Base-by-base conservation (phyloP, 306 rosid genomes). In the Malus asiatica region DNA sequence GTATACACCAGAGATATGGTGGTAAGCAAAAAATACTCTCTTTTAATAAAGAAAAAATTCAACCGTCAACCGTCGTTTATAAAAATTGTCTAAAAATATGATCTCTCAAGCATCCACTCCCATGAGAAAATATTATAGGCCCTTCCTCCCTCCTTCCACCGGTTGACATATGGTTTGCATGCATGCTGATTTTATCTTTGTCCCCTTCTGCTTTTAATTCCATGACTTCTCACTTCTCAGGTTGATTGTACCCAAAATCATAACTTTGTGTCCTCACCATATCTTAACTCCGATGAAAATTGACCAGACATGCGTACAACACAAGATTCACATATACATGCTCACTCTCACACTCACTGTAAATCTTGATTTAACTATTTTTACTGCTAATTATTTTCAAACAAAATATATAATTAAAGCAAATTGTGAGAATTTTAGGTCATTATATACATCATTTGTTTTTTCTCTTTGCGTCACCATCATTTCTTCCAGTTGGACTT, bases 231-330 rank as follows among this genome's bases (percentile, higher is more conserved):
- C 25, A 66, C 66, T 18, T 29, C 14, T 66, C 25, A 29, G 35
- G 59, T 11, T 53, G 70, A 73, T 45, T 76, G 83, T 70, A 65
- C 80, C 40, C 75, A 75, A 78, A 85, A 83, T 85, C 48, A 63
- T 70, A 76, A 58, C 69, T 11, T 53, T 20, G 80, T 51, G 82
- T 80, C 69, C 30, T 42, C 60, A 65, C 70, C 73, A 64, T 5
- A 48, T 48, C 55, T 22, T 76, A 61, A 65, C 44, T 45, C 59
- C 40, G 62, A 52, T 73, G 79, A 76, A 25, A 79, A 70, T 69
- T 77, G 82, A 84, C 80, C 67, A 62, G 51, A 75, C 86, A 83
- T 64, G 79, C 67, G 79, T 74, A 83, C 77, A 72, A 72, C 23
- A 45, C 71, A 79, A 77, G 82, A 60, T 66, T 88, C 66, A 2